These are phyloP conservation scores for Coniochaeta sp. DNA, from an alignment of 2,329 filamentous ascomycete genomes.

Conservation along the genomic window DNA sequence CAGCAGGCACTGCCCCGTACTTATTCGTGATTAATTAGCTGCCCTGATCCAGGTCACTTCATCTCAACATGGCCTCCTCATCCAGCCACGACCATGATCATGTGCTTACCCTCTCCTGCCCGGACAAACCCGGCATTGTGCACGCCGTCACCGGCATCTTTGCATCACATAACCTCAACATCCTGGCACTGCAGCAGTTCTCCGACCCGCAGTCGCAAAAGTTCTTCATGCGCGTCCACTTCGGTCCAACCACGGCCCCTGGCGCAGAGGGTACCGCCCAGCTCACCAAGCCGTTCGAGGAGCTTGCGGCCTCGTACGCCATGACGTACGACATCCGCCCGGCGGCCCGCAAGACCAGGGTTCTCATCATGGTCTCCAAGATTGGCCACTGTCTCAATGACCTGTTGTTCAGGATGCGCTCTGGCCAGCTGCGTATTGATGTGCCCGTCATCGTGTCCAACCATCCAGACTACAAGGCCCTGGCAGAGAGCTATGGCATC, in stretches of 20 bases:
- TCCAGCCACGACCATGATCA: constrained; percentile 38
- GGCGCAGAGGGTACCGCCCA: constrained; percentile 35
- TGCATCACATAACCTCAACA: constrained; percentile 66
- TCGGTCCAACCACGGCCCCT: constrained; percentile 47
- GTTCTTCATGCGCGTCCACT: constrained; percentile 88
- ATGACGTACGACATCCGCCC: constrained; percentile 68
- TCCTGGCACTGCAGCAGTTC: constrained; percentile 80
- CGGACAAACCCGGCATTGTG: constrained; percentile 78
- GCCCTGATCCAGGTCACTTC: background rate
- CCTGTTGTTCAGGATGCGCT: constrained; percentile 70
- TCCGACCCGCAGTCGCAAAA: constrained; percentile 64
- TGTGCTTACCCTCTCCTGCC: constrained; percentile 75
- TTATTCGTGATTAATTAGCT: no score
- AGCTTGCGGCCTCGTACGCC: constrained; percentile 53
- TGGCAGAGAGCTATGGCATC: constrained; percentile 68
- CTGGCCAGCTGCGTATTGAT: constrained; percentile 66
- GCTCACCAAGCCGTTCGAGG: constrained; percentile 47
- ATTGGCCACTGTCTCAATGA: constrained; percentile 83
- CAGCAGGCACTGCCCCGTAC: no score
- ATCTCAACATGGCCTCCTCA: background rate
- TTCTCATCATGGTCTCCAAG: constrained; percentile 86
- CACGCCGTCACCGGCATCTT: constrained; percentile 76
- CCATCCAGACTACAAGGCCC: constrained; percentile 63
- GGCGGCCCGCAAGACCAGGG: constrained; percentile 60
- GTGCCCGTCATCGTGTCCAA: constrained; percentile 76